Conservation (phyloP, 106 monocot genomes). For the Dendrobium officinale region DNA sequence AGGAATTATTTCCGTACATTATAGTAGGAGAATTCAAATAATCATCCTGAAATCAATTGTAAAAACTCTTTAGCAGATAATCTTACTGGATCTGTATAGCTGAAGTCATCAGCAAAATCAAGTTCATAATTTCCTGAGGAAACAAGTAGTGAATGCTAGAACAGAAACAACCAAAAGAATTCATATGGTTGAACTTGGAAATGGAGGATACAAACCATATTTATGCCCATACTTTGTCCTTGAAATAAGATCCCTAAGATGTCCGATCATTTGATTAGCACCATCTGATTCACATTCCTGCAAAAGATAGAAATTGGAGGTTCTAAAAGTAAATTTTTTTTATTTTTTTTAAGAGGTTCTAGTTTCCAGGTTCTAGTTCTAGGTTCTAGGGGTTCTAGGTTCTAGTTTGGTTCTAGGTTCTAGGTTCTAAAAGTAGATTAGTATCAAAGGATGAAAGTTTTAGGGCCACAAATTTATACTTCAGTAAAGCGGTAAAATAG, state of each 20-base stretch:
- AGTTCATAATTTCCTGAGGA: slow-evolving; percentile 75
- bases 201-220: slow-evolving; percentile 38
- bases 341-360: too few relatives aligned
- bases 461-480: background rate
- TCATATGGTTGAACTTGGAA: background rate
- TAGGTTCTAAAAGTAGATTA: background rate
- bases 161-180: background rate
- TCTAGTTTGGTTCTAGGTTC: too few relatives aligned
- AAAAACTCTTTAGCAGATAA: background rate
- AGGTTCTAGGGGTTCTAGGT: too few relatives aligned
- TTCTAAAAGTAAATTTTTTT: background rate
- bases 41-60: background rate
- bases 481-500: background rate
- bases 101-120: slow-evolving; percentile 86
- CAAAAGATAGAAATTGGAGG: slow-evolving; percentile 2
- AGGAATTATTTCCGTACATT: background rate
- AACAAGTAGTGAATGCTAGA: background rate
- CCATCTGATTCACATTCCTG: slow-evolving; percentile 91
- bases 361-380: too few relatives aligned
- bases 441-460: background rate
- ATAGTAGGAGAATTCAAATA: background rate
- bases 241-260: slow-evolving; percentile 67
- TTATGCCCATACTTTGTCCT: slow-evolving; percentile 51
- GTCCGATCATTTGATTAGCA: slow-evolving; percentile 76
- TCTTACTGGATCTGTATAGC: slow-evolving; percentile 83